These are phyloP conservation scores for Aspergillus kassunensis DNA, from an alignment of 495 filamentous ascomycete genomes.

Conservation along the genomic window DNA sequence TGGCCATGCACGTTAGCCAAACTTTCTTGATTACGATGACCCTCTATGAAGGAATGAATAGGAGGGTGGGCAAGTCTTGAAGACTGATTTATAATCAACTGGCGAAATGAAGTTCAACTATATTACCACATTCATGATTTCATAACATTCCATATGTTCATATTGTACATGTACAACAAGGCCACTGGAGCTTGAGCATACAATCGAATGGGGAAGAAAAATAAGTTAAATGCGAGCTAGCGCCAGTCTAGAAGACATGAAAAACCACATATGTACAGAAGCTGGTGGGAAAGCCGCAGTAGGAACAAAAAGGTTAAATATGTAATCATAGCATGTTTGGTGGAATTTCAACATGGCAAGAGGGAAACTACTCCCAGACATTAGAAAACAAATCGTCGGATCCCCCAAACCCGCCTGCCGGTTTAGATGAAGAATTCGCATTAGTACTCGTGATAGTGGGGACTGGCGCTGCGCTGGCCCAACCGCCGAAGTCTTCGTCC, in stretches of 20 bases:
- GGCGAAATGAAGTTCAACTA: no score
- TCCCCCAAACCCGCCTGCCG: constrained; percentile 60
- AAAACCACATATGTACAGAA: constrained; percentile 10
- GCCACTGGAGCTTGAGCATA: neutral
- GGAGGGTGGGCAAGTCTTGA: neutral
- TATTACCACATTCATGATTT: no score
- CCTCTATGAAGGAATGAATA: neutral
- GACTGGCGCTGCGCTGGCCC: constrained; percentile 66
- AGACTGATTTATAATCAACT: no score
- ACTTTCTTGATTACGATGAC: no score
- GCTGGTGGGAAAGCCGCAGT: neutral
- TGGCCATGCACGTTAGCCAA: no score
- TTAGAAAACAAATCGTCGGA: constrained; percentile 89
- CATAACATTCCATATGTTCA: no score
- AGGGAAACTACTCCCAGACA: constrained; percentile 69
- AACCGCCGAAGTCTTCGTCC: constrained; percentile 93
- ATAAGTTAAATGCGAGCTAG: constrained; percentile 9
- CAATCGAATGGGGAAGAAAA: neutral
- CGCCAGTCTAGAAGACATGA: constrained; percentile 10
- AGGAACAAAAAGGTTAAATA: neutral
- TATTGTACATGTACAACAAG: no score
- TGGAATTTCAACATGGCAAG: constrained; percentile 6
- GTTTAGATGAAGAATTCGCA: constrained; percentile 38
- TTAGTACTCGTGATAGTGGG: constrained; percentile 32
- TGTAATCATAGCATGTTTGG: constrained; percentile 4